Percentiles rank a stretch among this genome's conserved stretches.
These are phyloP conservation scores for Lactarius indigo DNA, from an alignment of 768 basidiomycete genomes.

Conservation along the genomic window DNA sequence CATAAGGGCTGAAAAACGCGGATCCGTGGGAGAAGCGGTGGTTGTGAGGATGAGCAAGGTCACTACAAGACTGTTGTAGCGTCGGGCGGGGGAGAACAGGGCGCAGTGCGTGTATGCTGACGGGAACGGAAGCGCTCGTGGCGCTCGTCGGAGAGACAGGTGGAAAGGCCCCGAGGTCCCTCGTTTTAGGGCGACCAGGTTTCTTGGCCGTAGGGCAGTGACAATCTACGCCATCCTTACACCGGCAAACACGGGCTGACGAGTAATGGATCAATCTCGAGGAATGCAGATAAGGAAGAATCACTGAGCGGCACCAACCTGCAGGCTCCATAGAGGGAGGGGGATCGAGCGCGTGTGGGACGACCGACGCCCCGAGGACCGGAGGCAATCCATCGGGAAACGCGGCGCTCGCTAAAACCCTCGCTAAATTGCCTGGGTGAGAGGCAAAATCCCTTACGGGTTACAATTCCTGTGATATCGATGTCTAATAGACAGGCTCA, in stretches of 20 bases:
- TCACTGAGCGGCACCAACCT: constrained; percentile 21
- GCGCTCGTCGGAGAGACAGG: constrained; percentile 24
- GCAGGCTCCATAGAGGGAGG: constrained; percentile 61
- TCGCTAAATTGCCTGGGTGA: constrained; percentile 49
- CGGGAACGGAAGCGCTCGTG: constrained; percentile 6
- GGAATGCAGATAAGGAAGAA: not conserved
- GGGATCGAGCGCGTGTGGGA: constrained; percentile 44
- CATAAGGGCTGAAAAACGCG: constrained; percentile 61
- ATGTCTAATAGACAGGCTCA: constrained; percentile 37
- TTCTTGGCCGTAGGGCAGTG: constrained; percentile 20
- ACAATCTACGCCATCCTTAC: constrained; percentile 13
- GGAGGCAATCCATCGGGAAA: constrained; percentile 76
- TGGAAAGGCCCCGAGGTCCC: constrained; percentile 3
- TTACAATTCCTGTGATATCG: constrained; percentile 27
- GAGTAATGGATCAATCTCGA: not conserved
- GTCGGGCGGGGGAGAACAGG: constrained; percentile 66
- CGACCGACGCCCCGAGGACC: constrained; percentile 63
- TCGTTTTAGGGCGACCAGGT: constrained; percentile 5
- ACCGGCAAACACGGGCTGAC: constrained; percentile 38
- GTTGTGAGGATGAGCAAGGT: constrained; percentile 38
- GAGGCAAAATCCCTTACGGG: constrained; percentile 26
- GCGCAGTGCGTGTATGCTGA: constrained; percentile 39
- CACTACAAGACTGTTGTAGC: constrained; percentile 34
- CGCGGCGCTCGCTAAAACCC: constrained; percentile 66
- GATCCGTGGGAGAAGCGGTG: constrained; percentile 39